These are phyloP conservation scores for Ascocoryne sarcoides DNA, from an alignment of 2,329 filamentous ascomycete genomes.

Conservation along the genomic window DNA sequence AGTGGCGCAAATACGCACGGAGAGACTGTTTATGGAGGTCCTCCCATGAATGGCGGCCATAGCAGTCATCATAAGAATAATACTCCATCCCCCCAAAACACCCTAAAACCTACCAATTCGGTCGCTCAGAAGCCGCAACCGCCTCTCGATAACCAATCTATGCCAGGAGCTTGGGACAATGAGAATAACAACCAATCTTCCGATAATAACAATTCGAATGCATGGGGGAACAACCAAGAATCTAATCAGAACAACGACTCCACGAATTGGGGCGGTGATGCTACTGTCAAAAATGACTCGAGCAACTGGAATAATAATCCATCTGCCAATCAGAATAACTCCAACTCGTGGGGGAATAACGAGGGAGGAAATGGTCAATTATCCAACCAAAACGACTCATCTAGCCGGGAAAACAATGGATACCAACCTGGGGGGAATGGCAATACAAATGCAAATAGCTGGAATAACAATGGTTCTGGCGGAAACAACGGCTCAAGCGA, in stretches of 20 bases:
- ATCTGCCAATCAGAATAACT: slow-evolving; percentile 6
- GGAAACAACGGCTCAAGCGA: too few species aligned
- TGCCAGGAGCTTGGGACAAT: slow-evolving; percentile 8
- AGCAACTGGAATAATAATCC: background rate
- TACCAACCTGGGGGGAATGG: background rate
- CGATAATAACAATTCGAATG: slow-evolving; percentile 5
- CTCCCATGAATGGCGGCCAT: background rate
- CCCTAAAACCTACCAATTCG: too few species aligned
- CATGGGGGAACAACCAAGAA: slow-evolving; percentile 2
- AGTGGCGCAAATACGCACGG: background rate
- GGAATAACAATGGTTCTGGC: too few species aligned
- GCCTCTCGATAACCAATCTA: background rate
- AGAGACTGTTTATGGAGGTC: too few species aligned
- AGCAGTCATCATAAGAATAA: background rate
- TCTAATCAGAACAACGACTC: slow-evolving; percentile 3
- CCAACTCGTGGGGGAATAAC: slow-evolving; percentile 2
- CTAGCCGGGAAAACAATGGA: background rate
- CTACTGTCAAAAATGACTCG: slow-evolving; percentile 1
- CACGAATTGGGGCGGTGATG: background rate
- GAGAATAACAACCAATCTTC: slow-evolving; percentile 9
- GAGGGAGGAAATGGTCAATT: background rate
- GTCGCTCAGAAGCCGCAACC: too few species aligned
- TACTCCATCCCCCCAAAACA: background rate
- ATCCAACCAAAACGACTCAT: background rate
- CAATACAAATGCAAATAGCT: background rate